A percentile compares a stretch with the other conserved stretches of the same genome.
These are phyloP conservation scores for Daldinia loculata DNA, from an alignment of 495 filamentous ascomycete species.

Conservation along the genomic window DNA sequence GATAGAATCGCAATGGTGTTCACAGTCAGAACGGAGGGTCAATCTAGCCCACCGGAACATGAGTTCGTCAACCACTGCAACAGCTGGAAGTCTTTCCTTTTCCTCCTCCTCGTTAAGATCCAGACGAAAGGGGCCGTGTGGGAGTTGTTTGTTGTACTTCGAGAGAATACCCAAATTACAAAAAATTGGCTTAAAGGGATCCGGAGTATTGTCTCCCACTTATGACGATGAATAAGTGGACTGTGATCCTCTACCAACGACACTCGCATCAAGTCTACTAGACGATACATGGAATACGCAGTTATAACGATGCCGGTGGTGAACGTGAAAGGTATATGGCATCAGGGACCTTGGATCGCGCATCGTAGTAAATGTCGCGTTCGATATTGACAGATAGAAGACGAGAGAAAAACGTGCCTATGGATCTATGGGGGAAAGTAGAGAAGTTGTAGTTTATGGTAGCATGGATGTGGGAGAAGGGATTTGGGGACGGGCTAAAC, in stretches of 20 bases:
- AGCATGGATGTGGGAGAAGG: slow-evolving; percentile 21
- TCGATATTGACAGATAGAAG: slow-evolving; percentile 9
- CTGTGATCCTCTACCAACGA: slow-evolving; percentile 34
- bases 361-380: slow-evolving; percentile 34
- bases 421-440: slow-evolving; percentile 14
- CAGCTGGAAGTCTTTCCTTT: slow-evolving; percentile 19
- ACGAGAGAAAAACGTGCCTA: slow-evolving; percentile 13
- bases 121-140: slow-evolving; percentile 21
- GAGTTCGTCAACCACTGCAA: slow-evolving; percentile 7
- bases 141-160: slow-evolving; percentile 24
- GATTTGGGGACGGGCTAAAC: slow-evolving; percentile 22
- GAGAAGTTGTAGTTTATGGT: slow-evolving; percentile 32
- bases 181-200: slow-evolving; percentile 14
- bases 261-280: slow-evolving; percentile 32
- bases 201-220: slow-evolving; percentile 22
- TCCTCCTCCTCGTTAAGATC: slow-evolving; percentile 32
- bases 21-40: slow-evolving; percentile 7
- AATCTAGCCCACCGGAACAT: slow-evolving; percentile 30
- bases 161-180: slow-evolving; percentile 18
- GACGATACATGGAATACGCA: slow-evolving; percentile 44
- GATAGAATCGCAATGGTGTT: slow-evolving; percentile 16
- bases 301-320: slow-evolving; percentile 20
- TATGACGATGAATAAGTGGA: slow-evolving; percentile 32
- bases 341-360: slow-evolving; percentile 29
- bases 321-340: slow-evolving; percentile 13